Conservation (phyloP, 2,329 filamentous ascomycete species). For the Aspergillus unguis region DNA sequence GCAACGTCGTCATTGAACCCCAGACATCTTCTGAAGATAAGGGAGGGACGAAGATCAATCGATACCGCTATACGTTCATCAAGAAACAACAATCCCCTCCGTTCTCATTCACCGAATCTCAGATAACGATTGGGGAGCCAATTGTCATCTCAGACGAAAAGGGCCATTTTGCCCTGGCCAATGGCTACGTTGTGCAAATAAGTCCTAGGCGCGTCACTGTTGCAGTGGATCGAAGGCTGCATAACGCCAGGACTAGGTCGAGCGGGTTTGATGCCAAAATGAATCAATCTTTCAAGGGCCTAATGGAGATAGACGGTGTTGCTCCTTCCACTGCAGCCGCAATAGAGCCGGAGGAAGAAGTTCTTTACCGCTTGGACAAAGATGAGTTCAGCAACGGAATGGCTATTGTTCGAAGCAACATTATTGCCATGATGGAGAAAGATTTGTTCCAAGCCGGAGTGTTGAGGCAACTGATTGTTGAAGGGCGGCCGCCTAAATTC, state of each 20-base stretch:
- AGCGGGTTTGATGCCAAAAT: conserved; percentile 69
- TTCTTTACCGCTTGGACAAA: conserved; percentile 82
- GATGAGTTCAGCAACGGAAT: conserved; percentile 99
- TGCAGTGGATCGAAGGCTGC: conserved; percentile 82
- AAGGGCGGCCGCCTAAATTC: conserved; percentile 70
- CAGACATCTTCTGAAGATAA: conserved; percentile 68
- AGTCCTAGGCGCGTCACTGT: conserved; percentile 75
- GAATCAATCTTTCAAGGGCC: conserved; percentile 85
- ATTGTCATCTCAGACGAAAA: conserved; percentile 95
- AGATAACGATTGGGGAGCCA: conserved; percentile 81
- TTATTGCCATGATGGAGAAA: conserved; percentile 87
- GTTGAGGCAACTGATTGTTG: conserved; percentile 76
- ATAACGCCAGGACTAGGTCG: conserved; percentile 75
- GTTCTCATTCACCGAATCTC: conserved; percentile 88
- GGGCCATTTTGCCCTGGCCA: conserved; percentile 90
- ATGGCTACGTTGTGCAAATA: conserved; percentile 82
- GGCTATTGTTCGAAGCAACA: conserved; percentile 89
- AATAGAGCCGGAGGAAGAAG: conserved; percentile 48
- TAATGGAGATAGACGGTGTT: conserved; percentile 76
- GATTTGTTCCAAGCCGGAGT: conserved; percentile 66
- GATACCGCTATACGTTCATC: conserved; percentile 79
- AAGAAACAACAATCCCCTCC: conserved; percentile 61
- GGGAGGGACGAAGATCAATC: conserved; percentile 78
- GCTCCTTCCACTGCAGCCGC: conserved; percentile 23
- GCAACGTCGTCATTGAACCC: conserved; percentile 78